Conservation (phyloP, 306 rosid species). For the Astragalus glycyphyllos region DNA sequence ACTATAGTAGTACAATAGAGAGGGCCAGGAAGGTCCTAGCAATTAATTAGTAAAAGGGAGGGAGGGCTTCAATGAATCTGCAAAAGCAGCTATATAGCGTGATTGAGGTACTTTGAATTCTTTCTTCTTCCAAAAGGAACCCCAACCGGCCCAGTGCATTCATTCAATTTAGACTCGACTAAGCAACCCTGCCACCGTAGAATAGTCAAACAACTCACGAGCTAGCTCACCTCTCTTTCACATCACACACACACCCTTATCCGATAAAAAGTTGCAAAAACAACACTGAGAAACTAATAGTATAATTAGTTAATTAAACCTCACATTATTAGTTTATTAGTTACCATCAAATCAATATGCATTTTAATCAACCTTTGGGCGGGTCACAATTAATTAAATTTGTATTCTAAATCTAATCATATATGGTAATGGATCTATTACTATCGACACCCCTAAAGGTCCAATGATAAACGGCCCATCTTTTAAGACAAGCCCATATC, state of each 20-base stretch:
- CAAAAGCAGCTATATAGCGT: slow-evolving; percentile 64
- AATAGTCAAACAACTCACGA: slow-evolving; percentile 43
- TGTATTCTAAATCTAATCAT: too few species aligned
- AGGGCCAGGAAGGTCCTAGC: slow-evolving; percentile 53
- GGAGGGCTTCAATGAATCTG: slow-evolving; percentile 76
- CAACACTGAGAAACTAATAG: too few species aligned
- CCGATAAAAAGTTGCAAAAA: background rate
- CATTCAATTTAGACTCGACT: slow-evolving; percentile 68
- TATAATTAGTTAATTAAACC: too few species aligned
- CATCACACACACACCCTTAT: background rate
- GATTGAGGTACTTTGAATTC: slow-evolving; percentile 74
- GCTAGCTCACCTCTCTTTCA: slow-evolving; percentile 19
- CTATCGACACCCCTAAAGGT: too few species aligned
- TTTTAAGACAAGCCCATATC: too few species aligned
- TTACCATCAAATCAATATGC: too few species aligned
- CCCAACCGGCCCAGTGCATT: slow-evolving; percentile 21
- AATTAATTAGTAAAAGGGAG: slow-evolving; percentile 50
- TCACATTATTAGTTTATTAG: too few species aligned
- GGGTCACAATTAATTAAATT: too few species aligned
- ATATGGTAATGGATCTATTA: too few species aligned
- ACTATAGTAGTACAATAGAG: slow-evolving; percentile 35
- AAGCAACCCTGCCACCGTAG: slow-evolving; percentile 33
- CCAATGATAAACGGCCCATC: too few species aligned
- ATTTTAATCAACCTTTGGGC: too few species aligned
- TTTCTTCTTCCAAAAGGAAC: slow-evolving; percentile 54